Base-by-base conservation (phyloP, 164 flowering plant species). In the grape (Vitis vinifera) region DNA sequence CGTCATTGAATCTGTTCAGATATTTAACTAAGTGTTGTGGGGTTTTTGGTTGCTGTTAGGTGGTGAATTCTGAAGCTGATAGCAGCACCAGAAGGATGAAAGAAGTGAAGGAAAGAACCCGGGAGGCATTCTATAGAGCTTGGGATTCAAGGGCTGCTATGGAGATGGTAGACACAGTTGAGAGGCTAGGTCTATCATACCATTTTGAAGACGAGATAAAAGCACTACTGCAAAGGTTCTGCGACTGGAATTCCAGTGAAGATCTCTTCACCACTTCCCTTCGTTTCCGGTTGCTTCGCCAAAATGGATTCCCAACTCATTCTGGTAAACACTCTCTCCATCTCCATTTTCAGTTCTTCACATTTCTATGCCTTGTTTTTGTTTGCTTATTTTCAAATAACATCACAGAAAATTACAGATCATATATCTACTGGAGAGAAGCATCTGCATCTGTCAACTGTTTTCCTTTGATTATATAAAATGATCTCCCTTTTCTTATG, bases 191-290 rank as follows among this genome's bases (percentile, higher is more conserved):
- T 10, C 30, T 71, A 12, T 62, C 37, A 19, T 55, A 63, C 62
- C 63, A 71, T 63, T 71, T 71, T 48, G 62, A 63, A 8, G 73
- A 71, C 14, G 68, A 71, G 47, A 63, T 63, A 37, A 49, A 31
- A 13, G 48, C 1, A 13, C 9, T 55, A 17, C 2, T 71, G 55
- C 48, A 63, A 53, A 10, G 44, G 9, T 44, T 56, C 10, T 31
- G 23, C 3, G 10, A 10, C 4, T 0, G 19, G 13, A 23, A 19
- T 8, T 6, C 30, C 16, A 19, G n/a, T 47, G 27, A 63, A 6
- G 68, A 63, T 27, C 67, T 71, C 44, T 71, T 56, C 53, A 8
- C 9, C 27, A 55, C 56, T 27, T 53, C 73, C 1, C 73, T 62
- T 53, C 73, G 15, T 17, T 62, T 62, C 17, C 31, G 73, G 9